phyloP scores from a whole-genome alignment of 2,329 filamentous ascomycete species.

The Beauveria medogensis region DNA sequence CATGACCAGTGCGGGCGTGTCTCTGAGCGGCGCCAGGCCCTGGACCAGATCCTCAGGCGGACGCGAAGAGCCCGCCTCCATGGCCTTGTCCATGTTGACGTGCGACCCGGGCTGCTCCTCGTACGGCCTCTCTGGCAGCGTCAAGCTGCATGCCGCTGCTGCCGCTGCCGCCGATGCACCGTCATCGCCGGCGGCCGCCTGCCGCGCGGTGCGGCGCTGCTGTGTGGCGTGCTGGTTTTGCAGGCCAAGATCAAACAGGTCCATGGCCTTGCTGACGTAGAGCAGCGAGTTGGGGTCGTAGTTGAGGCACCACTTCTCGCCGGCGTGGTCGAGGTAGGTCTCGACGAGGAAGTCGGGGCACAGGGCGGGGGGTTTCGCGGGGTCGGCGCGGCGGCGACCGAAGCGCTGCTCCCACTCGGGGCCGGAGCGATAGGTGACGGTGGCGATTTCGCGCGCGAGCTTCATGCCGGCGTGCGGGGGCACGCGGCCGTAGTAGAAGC shows the following conservation, averaged over 20 bases:
- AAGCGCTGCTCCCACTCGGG: conserved; percentile 98
- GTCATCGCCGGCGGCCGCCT: conserved; percentile 34
- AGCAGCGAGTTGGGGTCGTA: conserved; percentile 94
- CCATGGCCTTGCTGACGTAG: conserved; percentile 98
- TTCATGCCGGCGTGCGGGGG: conserved; percentile 97
- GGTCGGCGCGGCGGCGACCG: conserved; percentile 76
- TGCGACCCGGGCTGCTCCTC: conserved; percentile 61
- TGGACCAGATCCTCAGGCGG: conserved; percentile 73
- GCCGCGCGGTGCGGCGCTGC: conserved; percentile 53
- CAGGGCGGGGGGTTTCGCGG: conserved; percentile 78
- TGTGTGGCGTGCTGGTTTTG: conserved; percentile 58
- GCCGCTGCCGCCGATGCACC: conserved; percentile 32
- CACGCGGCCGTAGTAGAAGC: conserved; percentile 83
- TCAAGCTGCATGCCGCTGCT: conserved; percentile 58
- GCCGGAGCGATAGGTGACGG: conserved; percentile 91
- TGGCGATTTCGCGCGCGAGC: conserved; percentile 91
- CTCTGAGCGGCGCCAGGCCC: conserved; percentile 62
- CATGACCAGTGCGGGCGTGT: conserved; percentile 79
- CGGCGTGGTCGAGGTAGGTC: conserved; percentile 95
- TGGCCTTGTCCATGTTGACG: conserved; percentile 20
- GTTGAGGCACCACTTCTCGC: conserved; percentile 95
- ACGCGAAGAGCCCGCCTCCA: conserved; percentile 29
- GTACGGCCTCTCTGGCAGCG: conserved; percentile 75
- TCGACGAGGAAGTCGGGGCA: conserved; percentile 97
- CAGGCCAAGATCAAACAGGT: conserved; percentile 83